phyloP scores from a whole-genome alignment of 371 early-diverging fungal species.

The Apophysomyces variabilis region DNA sequence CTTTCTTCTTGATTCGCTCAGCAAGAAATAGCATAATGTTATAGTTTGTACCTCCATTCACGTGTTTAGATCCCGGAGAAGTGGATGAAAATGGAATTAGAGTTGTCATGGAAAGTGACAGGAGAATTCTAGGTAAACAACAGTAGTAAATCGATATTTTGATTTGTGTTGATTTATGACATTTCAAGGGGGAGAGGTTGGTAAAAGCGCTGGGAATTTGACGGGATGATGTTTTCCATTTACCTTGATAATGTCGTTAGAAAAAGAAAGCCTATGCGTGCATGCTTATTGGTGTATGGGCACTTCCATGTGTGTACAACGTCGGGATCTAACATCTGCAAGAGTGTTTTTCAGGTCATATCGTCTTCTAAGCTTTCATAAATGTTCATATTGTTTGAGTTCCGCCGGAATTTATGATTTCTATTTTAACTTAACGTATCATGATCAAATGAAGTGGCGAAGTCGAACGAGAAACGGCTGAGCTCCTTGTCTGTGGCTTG shows the following conservation, averaged over 20 bases:
- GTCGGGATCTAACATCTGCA: no score
- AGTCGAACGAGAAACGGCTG: not conserved
- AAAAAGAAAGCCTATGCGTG: no score
- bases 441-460: constrained; percentile 8
- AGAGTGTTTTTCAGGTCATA: not conserved
- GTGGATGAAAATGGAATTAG: constrained; percentile 3
- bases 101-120: not conserved
- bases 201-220: no score
- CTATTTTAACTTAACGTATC: not conserved
- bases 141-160: not conserved
- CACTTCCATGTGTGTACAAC: no score
- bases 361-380: not conserved
- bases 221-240: no score
- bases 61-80: constrained; percentile 5
- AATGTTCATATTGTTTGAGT: not conserved
- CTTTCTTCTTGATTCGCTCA: no score
- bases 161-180: not conserved
- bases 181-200: no score
- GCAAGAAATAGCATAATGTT: not conserved
- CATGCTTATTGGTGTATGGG: no score
- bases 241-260: no score
- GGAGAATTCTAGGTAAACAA: not conserved
- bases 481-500: constrained; percentile 3
- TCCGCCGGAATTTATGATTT: not conserved
- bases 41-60: constrained; percentile 7